A percentile compares a stretch with the other conserved stretches of the same genome.
These are phyloP conservation scores for Fusarium sp. DNA, from an alignment of 2,329 filamentous ascomycete species.

Conservation along the genomic window DNA sequence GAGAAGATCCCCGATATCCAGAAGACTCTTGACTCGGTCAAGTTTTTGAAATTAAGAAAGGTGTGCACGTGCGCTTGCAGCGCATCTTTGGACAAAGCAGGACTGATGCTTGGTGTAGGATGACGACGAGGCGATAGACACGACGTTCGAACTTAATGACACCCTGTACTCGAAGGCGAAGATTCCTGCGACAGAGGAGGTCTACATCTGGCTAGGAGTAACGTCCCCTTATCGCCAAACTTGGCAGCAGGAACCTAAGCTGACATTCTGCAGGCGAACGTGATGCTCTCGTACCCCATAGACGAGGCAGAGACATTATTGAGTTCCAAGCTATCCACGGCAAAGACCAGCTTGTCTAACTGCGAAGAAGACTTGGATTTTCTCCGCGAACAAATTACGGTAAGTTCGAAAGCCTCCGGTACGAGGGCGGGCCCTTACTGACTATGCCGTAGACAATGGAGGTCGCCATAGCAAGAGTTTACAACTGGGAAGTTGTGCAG, in stretches of 20 bases:
- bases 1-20: conserved; percentile 98
- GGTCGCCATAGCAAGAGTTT: conserved; percentile 95
- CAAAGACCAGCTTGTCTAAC: conserved; percentile 81
- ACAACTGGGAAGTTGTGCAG: conserved; percentile 98
- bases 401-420: conserved; percentile 54
- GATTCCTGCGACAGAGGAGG: conserved; percentile 84
- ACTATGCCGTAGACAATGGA: conserved; percentile 79
- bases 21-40: conserved; percentile 92
- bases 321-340: conserved; percentile 78
- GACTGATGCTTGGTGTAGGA: conserved; percentile 48
- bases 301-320: conserved; percentile 85
- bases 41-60: conserved; percentile 81
- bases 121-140: conserved; percentile 78
- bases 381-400: conserved; percentile 93
- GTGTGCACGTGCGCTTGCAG: conserved; percentile 51
- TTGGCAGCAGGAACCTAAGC: not conserved
- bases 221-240: not conserved
- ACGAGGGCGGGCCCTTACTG: not conserved
- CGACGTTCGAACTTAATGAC: conserved; percentile 96
- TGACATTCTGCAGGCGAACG: conserved; percentile 75
- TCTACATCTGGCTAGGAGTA: conserved; percentile 96
- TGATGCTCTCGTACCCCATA: conserved; percentile 96
- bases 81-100: not conserved
- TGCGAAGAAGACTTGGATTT: conserved; percentile 98
- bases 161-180: conserved; percentile 91